Conservation (phyloP, 1,284 basidiomycete species). For the Irpex lacteus region DNA sequence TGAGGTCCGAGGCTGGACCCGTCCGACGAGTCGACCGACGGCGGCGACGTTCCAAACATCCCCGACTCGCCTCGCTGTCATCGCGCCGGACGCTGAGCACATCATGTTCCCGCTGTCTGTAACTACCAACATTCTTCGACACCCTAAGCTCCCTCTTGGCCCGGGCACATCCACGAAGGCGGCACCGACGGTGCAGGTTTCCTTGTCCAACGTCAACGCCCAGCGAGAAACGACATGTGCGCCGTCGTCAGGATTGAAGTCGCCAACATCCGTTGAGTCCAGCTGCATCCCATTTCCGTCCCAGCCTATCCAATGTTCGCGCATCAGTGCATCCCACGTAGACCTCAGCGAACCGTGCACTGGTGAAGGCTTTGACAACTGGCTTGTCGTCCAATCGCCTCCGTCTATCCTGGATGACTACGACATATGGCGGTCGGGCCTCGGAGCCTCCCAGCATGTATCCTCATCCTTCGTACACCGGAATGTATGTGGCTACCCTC, state of each 20-base stretch:
- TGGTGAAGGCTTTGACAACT: neutral
- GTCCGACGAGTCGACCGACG: neutral
- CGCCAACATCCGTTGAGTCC: neutral
- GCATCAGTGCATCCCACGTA: neutral
- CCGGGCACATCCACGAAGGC: constrained; percentile 20
- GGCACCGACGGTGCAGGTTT: constrained; percentile 24
- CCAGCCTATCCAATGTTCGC: constrained; percentile 24
- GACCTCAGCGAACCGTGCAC: neutral
- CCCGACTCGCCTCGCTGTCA: neutral
- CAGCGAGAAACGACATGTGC: constrained; percentile 10
- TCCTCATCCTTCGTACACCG: constrained; percentile 22
- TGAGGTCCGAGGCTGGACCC: neutral
- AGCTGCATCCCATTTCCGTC: constrained; percentile 29
- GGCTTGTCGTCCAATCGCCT: neutral
- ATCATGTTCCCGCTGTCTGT: constrained; percentile 4
- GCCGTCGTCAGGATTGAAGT: neutral
- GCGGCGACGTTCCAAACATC: neutral
- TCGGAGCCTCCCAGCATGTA: constrained; percentile 9
- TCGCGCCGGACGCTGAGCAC: constrained; percentile 8
- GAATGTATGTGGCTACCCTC: constrained; percentile 10
- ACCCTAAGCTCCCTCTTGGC: constrained; percentile 11
- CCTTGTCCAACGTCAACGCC: constrained; percentile 25
- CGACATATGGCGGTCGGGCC: neutral
- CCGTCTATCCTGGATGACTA: neutral
- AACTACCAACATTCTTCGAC: constrained; percentile 5